phyloP scores from a whole-genome alignment of 306 rosid genomes.

The Rosa rugosa region DNA sequence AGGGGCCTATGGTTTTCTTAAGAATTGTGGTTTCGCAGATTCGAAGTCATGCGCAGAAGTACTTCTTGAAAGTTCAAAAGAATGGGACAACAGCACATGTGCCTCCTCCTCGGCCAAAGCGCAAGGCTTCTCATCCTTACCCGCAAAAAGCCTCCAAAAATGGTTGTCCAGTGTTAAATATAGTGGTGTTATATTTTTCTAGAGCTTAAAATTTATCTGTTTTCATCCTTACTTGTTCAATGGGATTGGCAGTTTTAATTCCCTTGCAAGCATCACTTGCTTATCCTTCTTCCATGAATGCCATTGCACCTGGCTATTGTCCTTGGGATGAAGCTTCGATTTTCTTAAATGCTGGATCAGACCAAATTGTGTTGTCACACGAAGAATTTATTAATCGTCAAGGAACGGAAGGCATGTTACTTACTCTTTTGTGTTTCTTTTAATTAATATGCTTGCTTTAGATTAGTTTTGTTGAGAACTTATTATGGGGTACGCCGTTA shows the following conservation, averaged over 20 bases:
- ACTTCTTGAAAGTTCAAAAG: slow-evolving; percentile 88
- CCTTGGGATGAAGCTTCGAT: slow-evolving; percentile 74
- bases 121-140: slow-evolving; percentile 92
- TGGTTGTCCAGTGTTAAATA: slow-evolving; percentile 44
- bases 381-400: slow-evolving; percentile 53
- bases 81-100: slow-evolving; percentile 83
- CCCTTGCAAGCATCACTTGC: slow-evolving; percentile 73
- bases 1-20: slow-evolving; percentile 8
- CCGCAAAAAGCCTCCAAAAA: slow-evolving; percentile 92
- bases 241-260: slow-evolving; percentile 58
- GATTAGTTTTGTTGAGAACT: slow-evolving; percentile 38
- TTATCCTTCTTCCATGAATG: slow-evolving; percentile 59
- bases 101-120: slow-evolving; percentile 98
- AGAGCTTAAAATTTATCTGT: slow-evolving; percentile 19
- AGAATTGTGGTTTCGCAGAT: slow-evolving; percentile 46
- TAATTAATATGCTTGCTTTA: slow-evolving; percentile 10
- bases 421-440: slow-evolving; percentile 14
- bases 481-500: slow-evolving; percentile 37
- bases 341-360: slow-evolving; percentile 45
- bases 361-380: slow-evolving; percentile 36
- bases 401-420: slow-evolving; percentile 60
- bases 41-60: slow-evolving; percentile 92
- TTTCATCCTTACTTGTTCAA: slow-evolving; percentile 22
- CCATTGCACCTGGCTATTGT: slow-evolving; percentile 48
- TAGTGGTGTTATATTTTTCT: slow-evolving; percentile 21